Conservation (phyloP, 164 flowering plant genomes). For the Tetrastigma voinierianum region DNA sequence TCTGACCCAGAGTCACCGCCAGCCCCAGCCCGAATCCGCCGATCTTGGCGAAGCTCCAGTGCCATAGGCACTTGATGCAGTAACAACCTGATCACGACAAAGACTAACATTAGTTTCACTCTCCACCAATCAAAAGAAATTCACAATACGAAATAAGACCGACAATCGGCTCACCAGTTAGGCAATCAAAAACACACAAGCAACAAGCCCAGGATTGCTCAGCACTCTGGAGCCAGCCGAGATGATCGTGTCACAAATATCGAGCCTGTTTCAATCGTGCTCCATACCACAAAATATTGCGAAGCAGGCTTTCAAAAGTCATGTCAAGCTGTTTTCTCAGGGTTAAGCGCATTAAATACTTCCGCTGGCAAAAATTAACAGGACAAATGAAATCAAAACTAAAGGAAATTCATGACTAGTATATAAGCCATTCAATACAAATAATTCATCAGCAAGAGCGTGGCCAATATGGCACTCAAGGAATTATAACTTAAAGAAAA, state of each 20-base stretch:
- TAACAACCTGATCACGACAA: conserved; percentile 56
- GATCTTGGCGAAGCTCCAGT: conserved; percentile 71
- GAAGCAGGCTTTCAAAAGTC: conserved; percentile 70
- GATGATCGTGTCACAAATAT: conserved; percentile 86
- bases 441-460: no score
- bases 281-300: conserved; percentile 85
- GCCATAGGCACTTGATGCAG: conserved; percentile 82
- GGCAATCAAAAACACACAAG: conserved; percentile 66
- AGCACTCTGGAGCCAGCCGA: conserved; percentile 74
- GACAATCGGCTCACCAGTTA: conserved; percentile 52
- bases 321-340: conserved; percentile 54
- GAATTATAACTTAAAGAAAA: background rate
- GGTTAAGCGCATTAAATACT: conserved; percentile 54
- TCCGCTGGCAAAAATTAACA: conserved; percentile 33
- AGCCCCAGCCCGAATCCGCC: conserved; percentile 97
- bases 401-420: background rate
- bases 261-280: conserved; percentile 86
- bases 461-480: no score
- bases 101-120: background rate
- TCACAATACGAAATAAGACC: no score
- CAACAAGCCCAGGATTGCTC: conserved; percentile 78
- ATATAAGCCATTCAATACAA: no score
- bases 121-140: background rate
- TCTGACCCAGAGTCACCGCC: conserved; percentile 97
- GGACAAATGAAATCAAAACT: conserved; percentile 3